Base-by-base conservation (phyloP, 805 yeast genomes). In the Kazachstania bromeliacearum region DNA sequence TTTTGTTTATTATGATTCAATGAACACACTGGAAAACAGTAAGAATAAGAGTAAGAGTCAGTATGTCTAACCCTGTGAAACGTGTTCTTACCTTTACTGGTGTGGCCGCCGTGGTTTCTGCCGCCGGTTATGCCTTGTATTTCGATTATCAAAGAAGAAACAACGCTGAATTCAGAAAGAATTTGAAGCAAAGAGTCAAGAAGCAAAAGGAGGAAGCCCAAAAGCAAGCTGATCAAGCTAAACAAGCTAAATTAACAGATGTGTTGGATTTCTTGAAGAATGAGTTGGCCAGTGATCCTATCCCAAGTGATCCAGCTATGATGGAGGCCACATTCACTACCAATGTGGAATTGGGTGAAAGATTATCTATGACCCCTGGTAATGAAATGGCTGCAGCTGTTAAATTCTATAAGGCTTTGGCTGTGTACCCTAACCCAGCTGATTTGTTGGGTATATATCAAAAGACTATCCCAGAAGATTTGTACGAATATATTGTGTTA, bases 341-440 rank as follows among this genome's bases (percentile, higher is more conserved):
- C 44, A 87, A 84, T 60, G 88, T 89, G 38, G 80, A 85, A 41
- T 55, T 68, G 33, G 97, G 95, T 59, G 97, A 89, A 63, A 82
- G 79, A 59, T 67, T 83, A 48, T 74, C 85, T 44, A 67, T 73
- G 45, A 55, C 65, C 23, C 77, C 81, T 43, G 80, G 78, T 45
- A 71, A 73, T 47, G 85, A 82, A 59, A 63, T 81, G 45, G 85
- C 80, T 41, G 79, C 96, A 31, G 97, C 98, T 26, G 68, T 88
- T 48, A 73, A 79, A 47, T 92, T 87, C 72, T 92, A 92, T 74
- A 83, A 85, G 62, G 97, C 96, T 10, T 70, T 92, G 56, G 75
- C 85, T 28, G 88, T 87, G 34, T 89, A 88, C 62, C 97, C 98
- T 43, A 80, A 82, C 61, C 99, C 98, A 41, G 79, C 94, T 38